phyloP scores from a whole-genome alignment of 164 flowering plant genomes.

The Piper betle region DNA sequence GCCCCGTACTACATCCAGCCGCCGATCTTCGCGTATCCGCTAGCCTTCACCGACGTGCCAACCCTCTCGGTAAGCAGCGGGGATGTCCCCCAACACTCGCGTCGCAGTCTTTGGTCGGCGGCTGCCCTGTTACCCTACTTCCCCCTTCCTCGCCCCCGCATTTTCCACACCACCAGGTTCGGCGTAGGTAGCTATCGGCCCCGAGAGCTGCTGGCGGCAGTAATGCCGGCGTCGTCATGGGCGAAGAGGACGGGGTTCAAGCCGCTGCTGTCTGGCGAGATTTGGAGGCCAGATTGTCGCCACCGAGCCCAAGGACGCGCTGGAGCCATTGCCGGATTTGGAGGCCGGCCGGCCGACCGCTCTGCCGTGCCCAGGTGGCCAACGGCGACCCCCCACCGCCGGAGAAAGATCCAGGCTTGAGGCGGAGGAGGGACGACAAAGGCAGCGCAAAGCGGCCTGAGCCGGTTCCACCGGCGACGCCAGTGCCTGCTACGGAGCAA shows the following conservation, averaged over 20 bases:
- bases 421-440: conserved; percentile 53
- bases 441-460: conserved; percentile 20
- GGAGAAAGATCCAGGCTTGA: conserved; percentile 33
- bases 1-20: too few relatives aligned
- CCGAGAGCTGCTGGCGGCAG: too few relatives aligned
- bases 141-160: too few relatives aligned
- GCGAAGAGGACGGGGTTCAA: conserved; percentile 81
- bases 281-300: conserved; percentile 49
- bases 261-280: conserved; percentile 83
- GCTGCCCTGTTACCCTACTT: too few relatives aligned
- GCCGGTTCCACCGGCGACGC: conserved; percentile 4
- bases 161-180: too few relatives aligned
- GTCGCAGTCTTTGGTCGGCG: too few relatives aligned
- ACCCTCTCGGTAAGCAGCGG: too few relatives aligned
- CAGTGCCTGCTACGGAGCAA: conserved; percentile 8
- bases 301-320: conserved; percentile 17
- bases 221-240: conserved; percentile 60
- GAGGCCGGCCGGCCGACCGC: conserved; percentile 56
- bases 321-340: conserved; percentile 31
- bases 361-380: conserved; percentile 10
- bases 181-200: too few relatives aligned
- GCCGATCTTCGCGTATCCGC: too few relatives aligned
- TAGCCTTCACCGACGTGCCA: too few relatives aligned
- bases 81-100: too few relatives aligned
- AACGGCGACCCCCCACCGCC: conserved; percentile 24